phyloP scores from a whole-genome alignment of 441 rosid species.

The Cnidoscolus chayamansa region DNA sequence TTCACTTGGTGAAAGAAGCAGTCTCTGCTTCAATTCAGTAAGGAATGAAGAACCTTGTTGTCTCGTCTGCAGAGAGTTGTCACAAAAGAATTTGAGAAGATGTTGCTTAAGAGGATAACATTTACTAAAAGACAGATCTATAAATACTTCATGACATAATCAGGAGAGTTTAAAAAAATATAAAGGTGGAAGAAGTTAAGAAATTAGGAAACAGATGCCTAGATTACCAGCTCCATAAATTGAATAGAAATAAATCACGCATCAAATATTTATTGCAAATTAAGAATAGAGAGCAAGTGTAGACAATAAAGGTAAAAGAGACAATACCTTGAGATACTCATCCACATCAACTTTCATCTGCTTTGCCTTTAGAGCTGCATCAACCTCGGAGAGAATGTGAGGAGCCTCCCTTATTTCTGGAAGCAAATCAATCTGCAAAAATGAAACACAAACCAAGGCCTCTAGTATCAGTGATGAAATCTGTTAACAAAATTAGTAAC shows the following conservation, averaged over 20 bases:
- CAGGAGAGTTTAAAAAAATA: too few relatives aligned
- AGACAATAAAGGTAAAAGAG: background rate
- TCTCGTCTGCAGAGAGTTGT: conserved; percentile 50
- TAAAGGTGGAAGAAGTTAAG: background rate
- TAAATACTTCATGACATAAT: too few relatives aligned
- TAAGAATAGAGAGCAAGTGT: background rate
- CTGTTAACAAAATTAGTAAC: background rate
- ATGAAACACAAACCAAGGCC: background rate
- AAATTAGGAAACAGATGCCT: background rate
- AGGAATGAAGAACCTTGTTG: conserved; percentile 71
- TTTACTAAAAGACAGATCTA: too few relatives aligned
- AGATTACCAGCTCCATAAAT: background rate
- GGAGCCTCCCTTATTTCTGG: conserved; percentile 90
- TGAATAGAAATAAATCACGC: background rate
- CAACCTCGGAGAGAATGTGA: conserved; percentile 88
- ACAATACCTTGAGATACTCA: conserved; percentile 82
- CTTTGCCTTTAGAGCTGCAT: conserved; percentile 77
- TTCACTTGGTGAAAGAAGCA: conserved; percentile 68
- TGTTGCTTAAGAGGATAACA: background rate
- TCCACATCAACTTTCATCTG: conserved; percentile 92
- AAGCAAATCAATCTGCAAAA: conserved; percentile 86
- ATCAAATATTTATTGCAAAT: background rate
- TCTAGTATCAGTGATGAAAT: background rate
- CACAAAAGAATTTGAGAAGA: background rate
- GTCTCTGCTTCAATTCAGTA: conserved; percentile 75